Base-by-base conservation (phyloP, 768 basidiomycete genomes). In the Chlorophyllum brunneum region DNA sequence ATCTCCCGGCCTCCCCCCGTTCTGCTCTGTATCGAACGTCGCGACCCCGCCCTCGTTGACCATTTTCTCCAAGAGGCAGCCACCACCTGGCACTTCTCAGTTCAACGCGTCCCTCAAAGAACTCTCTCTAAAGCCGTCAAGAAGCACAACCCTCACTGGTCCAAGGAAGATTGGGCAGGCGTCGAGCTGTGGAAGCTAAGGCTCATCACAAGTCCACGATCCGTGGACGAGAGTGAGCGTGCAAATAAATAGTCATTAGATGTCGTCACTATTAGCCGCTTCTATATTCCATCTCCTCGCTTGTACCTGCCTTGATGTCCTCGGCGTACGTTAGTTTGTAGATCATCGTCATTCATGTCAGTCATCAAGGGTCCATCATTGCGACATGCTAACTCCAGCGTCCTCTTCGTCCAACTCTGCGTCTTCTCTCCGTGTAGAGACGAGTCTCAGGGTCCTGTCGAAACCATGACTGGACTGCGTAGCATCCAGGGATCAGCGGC, bases 151-250 rank as follows among this genome's bases (percentile, higher is more conserved):
- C 63, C 80, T 34, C 66, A 69, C 2, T 92, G 89, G 89, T 67
- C 69, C 10, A 74, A 68, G 59, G 75, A 76, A 5, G 90, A 91
- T 46, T 93, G 90, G 88, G 86, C 86, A 20, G 88, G 78, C 3
- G 74, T 93, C 22, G 89, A 94, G 68, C 74, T 95, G 38, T 93
- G 88, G 88, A 85, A 80, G 63, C 66, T 83, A 36, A 66, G 60
- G 53, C 59, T 71, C 20, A 51, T 59, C 55, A 39, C 44, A 31
- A 50, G 49, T 51, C 49, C 56, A 54, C 54, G 37, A 54, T 39
- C 38, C 24, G 43, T 48, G 48, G 43, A 45, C 51, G 40, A 27
- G 33, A 49, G 34, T 46, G 24, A 34, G 20, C 30, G 13, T 42
- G 39, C 42, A 46, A 38, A 37, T 38, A 39, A 45, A 39, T 46